Conservation (phyloP, 2,329 filamentous ascomycete species). For the Paracoccidioides lutzii region DNA sequence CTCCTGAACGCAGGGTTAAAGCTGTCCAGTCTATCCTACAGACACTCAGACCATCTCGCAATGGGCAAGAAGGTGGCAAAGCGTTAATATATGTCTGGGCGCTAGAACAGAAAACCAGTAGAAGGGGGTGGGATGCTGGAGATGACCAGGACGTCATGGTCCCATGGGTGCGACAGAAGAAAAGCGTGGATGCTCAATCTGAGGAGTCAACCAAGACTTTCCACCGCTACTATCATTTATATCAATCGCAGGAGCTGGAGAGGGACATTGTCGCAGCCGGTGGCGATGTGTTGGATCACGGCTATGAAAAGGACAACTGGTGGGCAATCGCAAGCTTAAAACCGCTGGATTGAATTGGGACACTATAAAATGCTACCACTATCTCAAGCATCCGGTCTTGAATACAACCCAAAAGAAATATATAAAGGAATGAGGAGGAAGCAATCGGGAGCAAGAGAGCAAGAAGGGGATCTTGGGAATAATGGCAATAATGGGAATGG, state of each 20-base stretch:
- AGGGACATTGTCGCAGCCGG: conserved; percentile 61
- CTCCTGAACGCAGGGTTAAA: conserved; percentile 55
- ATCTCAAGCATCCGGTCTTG: not conserved
- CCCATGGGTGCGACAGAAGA: conserved; percentile 66
- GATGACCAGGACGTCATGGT: conserved; percentile 86
- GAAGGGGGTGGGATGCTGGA: conserved; percentile 76
- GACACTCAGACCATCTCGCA: conserved; percentile 38
- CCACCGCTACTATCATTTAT: conserved; percentile 90
- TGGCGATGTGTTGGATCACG: conserved; percentile 60
- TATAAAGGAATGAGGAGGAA: not conserved
- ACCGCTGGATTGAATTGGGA: conserved; percentile 3
- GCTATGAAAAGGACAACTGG: conserved; percentile 98
- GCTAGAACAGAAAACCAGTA: conserved; percentile 74
- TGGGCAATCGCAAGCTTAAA: conserved; percentile 57
- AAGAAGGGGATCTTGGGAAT: not conserved
- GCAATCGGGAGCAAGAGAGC: not conserved
- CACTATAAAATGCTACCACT: not conserved
- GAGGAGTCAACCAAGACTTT: conserved; percentile 43
- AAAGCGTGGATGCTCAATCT: conserved; percentile 14
- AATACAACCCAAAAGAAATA: conserved; percentile 19
- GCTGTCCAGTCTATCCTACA: conserved; percentile 60
- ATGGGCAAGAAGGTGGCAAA: conserved; percentile 38
- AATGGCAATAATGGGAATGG: not conserved
- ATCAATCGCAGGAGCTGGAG: conserved; percentile 74
- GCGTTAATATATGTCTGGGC: conserved; percentile 90